Evolutionary conservation across 1,139 yeast species (phyloP), one percentile per base, ranked within the genome.

Genomic region (Saccharomyces hybrid): DNA sequence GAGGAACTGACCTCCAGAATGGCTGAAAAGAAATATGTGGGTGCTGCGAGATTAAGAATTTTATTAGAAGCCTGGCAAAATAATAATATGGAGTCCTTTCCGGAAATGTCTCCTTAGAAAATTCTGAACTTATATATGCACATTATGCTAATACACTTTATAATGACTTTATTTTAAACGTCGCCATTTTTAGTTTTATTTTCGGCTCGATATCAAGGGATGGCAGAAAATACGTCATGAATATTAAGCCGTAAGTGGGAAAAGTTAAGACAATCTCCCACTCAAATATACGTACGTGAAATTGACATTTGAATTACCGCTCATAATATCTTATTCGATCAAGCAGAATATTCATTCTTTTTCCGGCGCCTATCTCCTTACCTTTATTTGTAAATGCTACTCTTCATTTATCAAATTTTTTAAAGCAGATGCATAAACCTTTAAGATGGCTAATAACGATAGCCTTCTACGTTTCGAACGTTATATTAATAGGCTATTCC

Each of bases 61-160:
- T 70, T 89, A 30, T 91, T 91, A 3, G 96, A 90, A 61, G 96
- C 88, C 51, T 88, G 91, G 85, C 61, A 69, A 16, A 71, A 70
- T 0, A 82, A 83, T 1, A 70, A 61, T 6, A 66, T 85, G 8
- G 75, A 76, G 44, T 60, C 76, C 11, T 74, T 84, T 54, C 82
- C 80, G 49, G 77, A 73, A 50, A 79, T 84, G 87, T 80, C 73
- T 52, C 65, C 69, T 11, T 78, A 53, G 7, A 26, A n/a, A 9
- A 28, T 4, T 3, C 11, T 5, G 11, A 2, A 16, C 11, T 4
- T 8, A 28, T 25, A 11, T 23, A 16, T n/a, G 38, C 32, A 31
- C 28, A 23, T 1, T 6, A 16, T 1, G 4, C 16, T 16, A 38
- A 38, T 38, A 38, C 7, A 38, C 7, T 38, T 16, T 38, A 8